Base-by-base conservation (phyloP, 352 stramenopile species). In the Pythium guiyangense region DNA sequence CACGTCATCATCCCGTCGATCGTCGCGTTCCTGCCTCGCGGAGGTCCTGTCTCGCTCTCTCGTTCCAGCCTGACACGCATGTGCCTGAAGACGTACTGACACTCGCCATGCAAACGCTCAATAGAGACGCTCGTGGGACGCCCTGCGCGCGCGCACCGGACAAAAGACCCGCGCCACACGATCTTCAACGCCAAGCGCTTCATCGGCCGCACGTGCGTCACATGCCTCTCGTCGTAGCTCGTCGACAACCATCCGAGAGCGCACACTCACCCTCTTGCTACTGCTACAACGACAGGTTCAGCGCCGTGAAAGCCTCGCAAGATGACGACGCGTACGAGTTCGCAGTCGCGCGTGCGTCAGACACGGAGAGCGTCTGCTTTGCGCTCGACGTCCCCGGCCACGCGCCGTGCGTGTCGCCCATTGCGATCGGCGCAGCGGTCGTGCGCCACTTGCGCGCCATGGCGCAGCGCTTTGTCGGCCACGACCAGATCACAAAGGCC, bases 161-260 rank as follows among this genome's bases (percentile, higher is more conserved):
- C 69, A 1, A 69, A 54, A 8, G 77, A 90, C 66, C 80, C 80
- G 2, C 53, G 54, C 17, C 77, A 88, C 55, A 87, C 80, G 18
- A 78, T 90, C 45, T 88, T 86, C 59, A 90, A 90, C 48, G 77
- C 80, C 63, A 90, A 90, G 59, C 70, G 80, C 31, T 90, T 88
- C 62, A 87, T 90, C 55, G 80, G 80, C 18, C 69, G 62, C 26
- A 72, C 59, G 73, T 47, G 29, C 27, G 31, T 49, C 3, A 18
- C 37, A 17, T n/a, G n/a, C n/a, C n/a, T n/a, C n/a, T n/a, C n/a
- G 8, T 34, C 4, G 29, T 34, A 4, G 29, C 29, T 34, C 29
- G 29, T 9, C 4, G n/a, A n/a, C n/a, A n/a, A n/a, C n/a, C n/a
- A n/a, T 34, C 8, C 4, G 29, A 34, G 29, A 10, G 29, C 29